These are phyloP conservation scores for Sphagnum contortum DNA, from an alignment of 225 moss, liverwort and hornwort genomes.

Conservation along the genomic window DNA sequence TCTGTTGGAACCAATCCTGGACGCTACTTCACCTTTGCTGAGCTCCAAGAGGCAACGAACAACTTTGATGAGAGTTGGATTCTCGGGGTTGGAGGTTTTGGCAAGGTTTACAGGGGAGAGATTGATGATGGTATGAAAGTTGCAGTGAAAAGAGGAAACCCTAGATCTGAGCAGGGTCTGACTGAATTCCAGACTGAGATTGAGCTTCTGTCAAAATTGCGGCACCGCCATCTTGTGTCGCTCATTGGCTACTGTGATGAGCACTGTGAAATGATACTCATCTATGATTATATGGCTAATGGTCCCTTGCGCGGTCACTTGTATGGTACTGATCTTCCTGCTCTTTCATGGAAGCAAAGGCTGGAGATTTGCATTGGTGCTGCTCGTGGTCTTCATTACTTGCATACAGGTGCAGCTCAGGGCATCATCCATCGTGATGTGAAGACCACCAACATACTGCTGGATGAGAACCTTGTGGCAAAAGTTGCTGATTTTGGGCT, in stretches of 20 bases:
- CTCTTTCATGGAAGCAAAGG: conserved; percentile 43
- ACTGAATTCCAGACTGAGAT: conserved; percentile 45
- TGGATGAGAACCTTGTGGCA: conserved; percentile 46
- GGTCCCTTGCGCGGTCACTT: conserved; percentile 35
- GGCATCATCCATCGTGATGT: conserved; percentile 58
- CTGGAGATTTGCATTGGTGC: conserved; percentile 47
- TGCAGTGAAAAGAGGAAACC: conserved; percentile 39
- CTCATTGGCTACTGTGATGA: conserved; percentile 45
- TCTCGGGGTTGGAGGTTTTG: conserved; percentile 6
- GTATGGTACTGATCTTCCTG: conserved; percentile 50
- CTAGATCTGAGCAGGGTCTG: conserved; percentile 33
- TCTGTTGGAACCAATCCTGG: conserved; percentile 10
- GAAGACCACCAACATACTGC: conserved; percentile 54
- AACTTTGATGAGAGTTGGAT: conserved; percentile 6
- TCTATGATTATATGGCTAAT: conserved; percentile 43
- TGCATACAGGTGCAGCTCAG: conserved; percentile 42
- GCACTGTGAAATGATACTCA: conserved; percentile 49
- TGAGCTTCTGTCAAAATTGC: conserved; percentile 36
- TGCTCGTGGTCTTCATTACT: conserved; percentile 44
- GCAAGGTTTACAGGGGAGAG: conserved; percentile 10
- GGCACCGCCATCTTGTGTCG: conserved; percentile 38
- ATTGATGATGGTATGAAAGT: conserved; percentile 19
- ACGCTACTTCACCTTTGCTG: conserved; percentile 9
- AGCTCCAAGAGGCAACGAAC: conserved; percentile 8
- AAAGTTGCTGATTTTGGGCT: conserved; percentile 60